These are phyloP conservation scores for Closterium sp. DNA, from an alignment of 139 green algal species.

Conservation along the genomic window DNA sequence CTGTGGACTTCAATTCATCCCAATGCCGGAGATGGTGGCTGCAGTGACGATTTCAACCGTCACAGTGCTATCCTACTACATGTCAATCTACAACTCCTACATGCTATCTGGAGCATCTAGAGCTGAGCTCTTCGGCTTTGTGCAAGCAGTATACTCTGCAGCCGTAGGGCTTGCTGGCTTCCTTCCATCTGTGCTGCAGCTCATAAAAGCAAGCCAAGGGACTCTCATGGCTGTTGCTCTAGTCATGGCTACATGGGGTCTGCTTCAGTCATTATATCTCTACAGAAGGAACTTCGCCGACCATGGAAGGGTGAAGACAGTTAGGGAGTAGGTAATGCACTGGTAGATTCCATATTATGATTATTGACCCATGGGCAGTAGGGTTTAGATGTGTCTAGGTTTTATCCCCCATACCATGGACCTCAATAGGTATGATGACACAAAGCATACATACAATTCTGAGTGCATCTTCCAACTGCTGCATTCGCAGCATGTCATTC, in stretches of 20 bases:
- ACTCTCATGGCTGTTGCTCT: not conserved
- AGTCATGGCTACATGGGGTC: not conserved
- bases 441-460: too few relatives aligned
- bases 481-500: too few relatives aligned
- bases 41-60: not conserved
- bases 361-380: too few relatives aligned
- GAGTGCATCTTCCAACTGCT: too few relatives aligned
- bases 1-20: not conserved
- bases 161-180: not conserved
- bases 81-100: conserved; percentile 21
- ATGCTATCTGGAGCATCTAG: not conserved
- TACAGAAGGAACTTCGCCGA: not conserved
- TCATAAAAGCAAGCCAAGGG: not conserved
- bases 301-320: not conserved
- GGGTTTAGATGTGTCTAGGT: too few relatives aligned
- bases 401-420: too few relatives aligned
- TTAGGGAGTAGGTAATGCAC: not conserved
- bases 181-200: conserved; percentile 5
- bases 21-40: not conserved
- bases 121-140: conserved; percentile 5
- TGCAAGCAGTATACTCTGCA: not conserved
- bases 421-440: too few relatives aligned
- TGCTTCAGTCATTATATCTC: not conserved
- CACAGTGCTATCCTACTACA: not conserved
- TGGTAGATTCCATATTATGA: not conserved